Percentiles rank a stretch among this genome's conserved stretches.
These are phyloP conservation scores for Kodamaea leandrae DNA, from an alignment of 805 yeast genomes.

Conservation along the genomic window DNA sequence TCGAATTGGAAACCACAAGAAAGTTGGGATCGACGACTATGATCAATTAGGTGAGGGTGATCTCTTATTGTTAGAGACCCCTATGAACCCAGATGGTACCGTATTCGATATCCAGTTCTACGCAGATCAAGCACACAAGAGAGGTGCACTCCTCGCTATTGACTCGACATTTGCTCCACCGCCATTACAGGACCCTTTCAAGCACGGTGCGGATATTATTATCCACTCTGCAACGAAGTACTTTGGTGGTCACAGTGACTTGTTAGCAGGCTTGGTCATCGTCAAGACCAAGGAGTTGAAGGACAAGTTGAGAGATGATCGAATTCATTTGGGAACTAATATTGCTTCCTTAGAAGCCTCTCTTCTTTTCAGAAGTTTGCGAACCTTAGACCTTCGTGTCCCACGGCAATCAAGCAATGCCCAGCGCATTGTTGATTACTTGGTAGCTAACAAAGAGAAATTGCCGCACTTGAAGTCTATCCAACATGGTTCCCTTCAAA, in stretches of 20 bases:
- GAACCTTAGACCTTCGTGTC: slow-evolving; percentile 77
- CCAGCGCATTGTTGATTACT: slow-evolving; percentile 54
- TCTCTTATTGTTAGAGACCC: slow-evolving; percentile 80
- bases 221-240: slow-evolving; percentile 92
- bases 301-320: slow-evolving; percentile 52
- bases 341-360: slow-evolving; percentile 76
- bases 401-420: slow-evolving; percentile 64
- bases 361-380: slow-evolving; percentile 71
- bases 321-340: slow-evolving; percentile 74
- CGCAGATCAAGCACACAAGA: slow-evolving; percentile 69
- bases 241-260: slow-evolving; percentile 94
- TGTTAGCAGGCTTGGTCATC: slow-evolving; percentile 76
- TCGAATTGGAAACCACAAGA: slow-evolving; percentile 57
- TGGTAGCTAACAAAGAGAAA: slow-evolving; percentile 47
- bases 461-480: slow-evolving; percentile 52
- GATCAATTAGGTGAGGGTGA: slow-evolving; percentile 65
- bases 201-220: slow-evolving; percentile 82
- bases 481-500: slow-evolving; percentile 75
- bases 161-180: slow-evolving; percentile 96
- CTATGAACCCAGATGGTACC: slow-evolving; percentile 80
- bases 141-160: slow-evolving; percentile 69
- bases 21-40: slow-evolving; percentile 41
- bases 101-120: slow-evolving; percentile 59
- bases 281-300: slow-evolving; percentile 54
- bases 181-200: slow-evolving; percentile 78